These are phyloP conservation scores for Akebia trifoliata DNA, from an alignment of 164 flowering plant genomes.

Conservation along the genomic window DNA sequence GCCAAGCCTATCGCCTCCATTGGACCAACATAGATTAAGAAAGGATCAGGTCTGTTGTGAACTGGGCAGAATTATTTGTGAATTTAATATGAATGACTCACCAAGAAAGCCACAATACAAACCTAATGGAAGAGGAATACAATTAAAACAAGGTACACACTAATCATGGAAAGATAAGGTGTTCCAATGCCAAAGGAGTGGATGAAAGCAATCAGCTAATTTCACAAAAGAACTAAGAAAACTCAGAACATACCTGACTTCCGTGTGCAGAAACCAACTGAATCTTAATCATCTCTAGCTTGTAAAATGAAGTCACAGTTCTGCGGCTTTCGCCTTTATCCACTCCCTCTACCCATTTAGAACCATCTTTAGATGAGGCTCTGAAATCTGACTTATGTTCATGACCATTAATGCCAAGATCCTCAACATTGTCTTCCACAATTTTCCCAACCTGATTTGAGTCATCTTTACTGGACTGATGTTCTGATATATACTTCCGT, in stretches of 20 bases:
- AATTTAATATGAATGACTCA: too few relatives aligned
- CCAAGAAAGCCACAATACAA: too few relatives aligned
- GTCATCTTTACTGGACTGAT: constrained; percentile 23
- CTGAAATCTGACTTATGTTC: constrained; percentile 23
- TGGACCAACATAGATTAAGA: too few relatives aligned
- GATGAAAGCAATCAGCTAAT: neutral
- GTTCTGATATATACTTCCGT: constrained; percentile 40
- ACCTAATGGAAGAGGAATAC: too few relatives aligned
- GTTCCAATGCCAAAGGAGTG: too few relatives aligned
- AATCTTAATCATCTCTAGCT: constrained; percentile 75
- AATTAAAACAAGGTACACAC: too few relatives aligned
- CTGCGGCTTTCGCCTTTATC: constrained; percentile 36
- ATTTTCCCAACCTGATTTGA: constrained; percentile 19
- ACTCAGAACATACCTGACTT: constrained; percentile 44
- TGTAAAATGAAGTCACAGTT: constrained; percentile 66
- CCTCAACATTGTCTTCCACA: constrained; percentile 28
- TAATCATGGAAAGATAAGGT: too few relatives aligned
- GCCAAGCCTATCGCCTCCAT: too few relatives aligned
- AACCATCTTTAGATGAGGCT: constrained; percentile 31
- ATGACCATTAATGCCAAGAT: constrained; percentile 32
- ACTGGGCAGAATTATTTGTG: too few relatives aligned
- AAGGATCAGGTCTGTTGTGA: too few relatives aligned
- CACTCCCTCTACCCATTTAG: constrained; percentile 35
- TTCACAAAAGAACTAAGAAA: too few relatives aligned
- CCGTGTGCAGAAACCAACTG: constrained; percentile 67